A percentile compares a stretch with the other conserved stretches of the same genome.
Evolutionary conservation across 2,329 filamentous ascomycete species (phyloP).

Genomic region (Neoascochyta sp.): DNA sequence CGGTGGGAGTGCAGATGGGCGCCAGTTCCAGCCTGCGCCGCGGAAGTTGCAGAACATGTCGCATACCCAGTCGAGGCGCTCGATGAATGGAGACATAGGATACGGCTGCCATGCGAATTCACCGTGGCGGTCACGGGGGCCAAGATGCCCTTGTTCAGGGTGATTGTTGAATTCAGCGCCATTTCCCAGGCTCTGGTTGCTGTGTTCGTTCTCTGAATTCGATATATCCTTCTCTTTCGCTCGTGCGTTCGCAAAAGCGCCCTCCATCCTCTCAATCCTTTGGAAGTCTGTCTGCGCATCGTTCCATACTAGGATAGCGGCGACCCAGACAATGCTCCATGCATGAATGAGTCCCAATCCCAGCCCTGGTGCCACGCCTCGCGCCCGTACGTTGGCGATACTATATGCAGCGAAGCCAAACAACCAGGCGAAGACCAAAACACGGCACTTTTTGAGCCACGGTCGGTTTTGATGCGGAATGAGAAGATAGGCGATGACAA

Average conservation of each 20-base stretch:
- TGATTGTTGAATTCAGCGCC: conserved; percentile 1
- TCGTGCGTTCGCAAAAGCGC: conserved; percentile 14
- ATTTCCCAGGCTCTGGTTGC: not conserved
- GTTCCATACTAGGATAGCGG: conserved; percentile 52
- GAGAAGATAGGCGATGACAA: conserved; percentile 50
- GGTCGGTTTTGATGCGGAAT: conserved; percentile 46
- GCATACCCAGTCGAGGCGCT: conserved; percentile 56
- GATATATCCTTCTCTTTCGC: conserved; percentile 2
- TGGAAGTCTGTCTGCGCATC: conserved; percentile 55
- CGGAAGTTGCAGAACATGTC: conserved; percentile 58
- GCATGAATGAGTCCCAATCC: conserved; percentile 53
- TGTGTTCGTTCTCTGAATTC: too few species aligned
- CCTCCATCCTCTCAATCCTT: conserved; percentile 50
- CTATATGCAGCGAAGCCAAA: conserved; percentile 44
- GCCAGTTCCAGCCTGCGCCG: conserved; percentile 59
- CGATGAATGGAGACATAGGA: conserved; percentile 44
- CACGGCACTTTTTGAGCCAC: conserved; percentile 42
- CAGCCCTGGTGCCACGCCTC: conserved; percentile 51
- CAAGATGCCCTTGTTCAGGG: conserved; percentile 6
- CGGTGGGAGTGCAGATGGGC: conserved; percentile 48
- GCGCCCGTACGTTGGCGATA: conserved; percentile 46
- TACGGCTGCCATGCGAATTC: conserved; percentile 54
- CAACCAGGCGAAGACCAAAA: conserved; percentile 45
- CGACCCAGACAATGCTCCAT: conserved; percentile 55
- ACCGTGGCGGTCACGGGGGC: conserved; percentile 30